Conservation (phyloP, 2,329 filamentous ascomycete genomes). For the Dactylonectria estremocensis region DNA sequence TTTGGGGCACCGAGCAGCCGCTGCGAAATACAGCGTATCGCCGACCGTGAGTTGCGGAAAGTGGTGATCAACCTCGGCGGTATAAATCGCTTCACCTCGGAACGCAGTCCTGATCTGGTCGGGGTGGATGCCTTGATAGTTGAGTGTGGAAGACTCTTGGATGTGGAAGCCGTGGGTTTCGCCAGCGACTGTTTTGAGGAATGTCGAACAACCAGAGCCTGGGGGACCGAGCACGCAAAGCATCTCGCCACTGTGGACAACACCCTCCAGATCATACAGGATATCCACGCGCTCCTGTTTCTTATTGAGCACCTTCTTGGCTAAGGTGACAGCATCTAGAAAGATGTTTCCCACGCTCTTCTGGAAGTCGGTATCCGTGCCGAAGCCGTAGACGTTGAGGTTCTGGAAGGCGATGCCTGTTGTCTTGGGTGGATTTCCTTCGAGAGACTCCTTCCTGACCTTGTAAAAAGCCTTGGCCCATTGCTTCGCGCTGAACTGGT, state of each 20-base stretch:
- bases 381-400: slow-evolving; percentile 76
- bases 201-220: slow-evolving; percentile 80
- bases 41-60: slow-evolving; percentile 82
- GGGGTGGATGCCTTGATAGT: slow-evolving; percentile 77
- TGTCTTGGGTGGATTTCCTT: slow-evolving; percentile 8
- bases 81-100: slow-evolving; percentile 87
- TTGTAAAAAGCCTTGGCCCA: slow-evolving; percentile 22
- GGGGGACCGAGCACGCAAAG: slow-evolving; percentile 80
- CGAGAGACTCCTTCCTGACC: neutral
- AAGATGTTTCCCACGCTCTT: slow-evolving; percentile 73
- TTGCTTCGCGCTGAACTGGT: slow-evolving; percentile 2
- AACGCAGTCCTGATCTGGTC: slow-evolving; percentile 82
- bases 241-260: slow-evolving; percentile 79
- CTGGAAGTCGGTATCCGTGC: slow-evolving; percentile 78
- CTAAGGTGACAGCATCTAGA: slow-evolving; percentile 60
- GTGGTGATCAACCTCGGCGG: slow-evolving; percentile 84
- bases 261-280: slow-evolving; percentile 73
- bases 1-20: slow-evolving; percentile 75
- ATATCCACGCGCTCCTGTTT: slow-evolving; percentile 72
- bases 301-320: slow-evolving; percentile 65
- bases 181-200: slow-evolving; percentile 84
- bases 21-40: slow-evolving; percentile 82
- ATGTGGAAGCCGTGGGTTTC: slow-evolving; percentile 84
- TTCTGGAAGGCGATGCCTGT: slow-evolving; percentile 74
- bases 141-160: slow-evolving; percentile 77